Conservation (phyloP, 192 early-diverging fungal species). For the Spinellus fusiger region DNA sequence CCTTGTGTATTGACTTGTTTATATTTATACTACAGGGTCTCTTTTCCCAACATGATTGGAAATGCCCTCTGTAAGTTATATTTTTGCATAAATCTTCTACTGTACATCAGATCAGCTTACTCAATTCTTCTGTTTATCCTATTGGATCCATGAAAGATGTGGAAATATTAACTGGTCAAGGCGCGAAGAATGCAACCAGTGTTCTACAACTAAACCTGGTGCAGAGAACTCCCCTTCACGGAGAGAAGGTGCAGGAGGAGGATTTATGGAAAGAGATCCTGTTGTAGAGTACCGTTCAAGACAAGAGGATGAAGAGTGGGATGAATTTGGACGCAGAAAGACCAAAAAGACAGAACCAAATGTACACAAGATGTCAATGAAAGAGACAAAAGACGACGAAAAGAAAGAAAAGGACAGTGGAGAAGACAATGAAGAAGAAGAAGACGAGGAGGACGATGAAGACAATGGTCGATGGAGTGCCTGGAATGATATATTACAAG, state of each 20-base stretch:
- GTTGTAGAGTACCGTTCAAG: constrained; percentile 20
- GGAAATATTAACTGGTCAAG: constrained; percentile 32
- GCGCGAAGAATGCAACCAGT: constrained; percentile 28
- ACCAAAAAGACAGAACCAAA: constrained; percentile 5
- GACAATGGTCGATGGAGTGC: not conserved
- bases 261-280: constrained; percentile 30
- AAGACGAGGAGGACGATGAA: not conserved
- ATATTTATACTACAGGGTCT: constrained; percentile 19
- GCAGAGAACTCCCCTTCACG: constrained; percentile 10
- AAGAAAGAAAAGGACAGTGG: not conserved
- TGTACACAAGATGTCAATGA: too few relatives aligned
- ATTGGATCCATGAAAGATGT: constrained; percentile 11
- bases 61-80: constrained; percentile 16
- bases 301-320: constrained; percentile 27
- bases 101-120: not conserved
- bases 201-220: constrained; percentile 25
- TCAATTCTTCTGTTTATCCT: not conserved
- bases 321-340: constrained; percentile 29
- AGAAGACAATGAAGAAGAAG: not conserved
- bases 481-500: not conserved
- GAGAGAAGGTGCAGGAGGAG: constrained; percentile 29
- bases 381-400: not conserved
- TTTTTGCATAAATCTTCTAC: not conserved
- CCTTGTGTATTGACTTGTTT: not conserved
- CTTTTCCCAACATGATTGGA: constrained; percentile 30